phyloP scores from a whole-genome alignment of 768 basidiomycete genomes.

The Nidularia pulvinata region DNA sequence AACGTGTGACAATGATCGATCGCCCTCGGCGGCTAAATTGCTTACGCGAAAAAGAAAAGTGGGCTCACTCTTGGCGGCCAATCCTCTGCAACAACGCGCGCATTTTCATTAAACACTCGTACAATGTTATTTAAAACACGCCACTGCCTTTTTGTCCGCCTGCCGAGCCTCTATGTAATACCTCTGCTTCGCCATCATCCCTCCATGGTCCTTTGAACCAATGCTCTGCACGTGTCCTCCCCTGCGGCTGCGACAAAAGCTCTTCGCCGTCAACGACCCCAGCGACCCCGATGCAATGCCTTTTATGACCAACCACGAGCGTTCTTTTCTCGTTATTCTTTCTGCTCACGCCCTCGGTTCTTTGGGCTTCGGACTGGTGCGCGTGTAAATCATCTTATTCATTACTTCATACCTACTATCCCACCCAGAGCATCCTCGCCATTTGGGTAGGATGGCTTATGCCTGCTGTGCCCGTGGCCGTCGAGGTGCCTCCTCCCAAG shows the following conservation, averaged over 20 bases:
- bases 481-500: not conserved
- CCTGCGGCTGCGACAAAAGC: not conserved
- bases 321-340: conserved; percentile 25
- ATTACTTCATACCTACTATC: conserved; percentile 4
- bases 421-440: conserved; percentile 37
- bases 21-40: not conserved
- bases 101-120: conserved; percentile 5
- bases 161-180: too few relatives aligned
- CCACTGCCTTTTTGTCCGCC: conserved; percentile 8
- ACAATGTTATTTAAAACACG: conserved; percentile 15
- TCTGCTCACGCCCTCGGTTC: conserved; percentile 29
- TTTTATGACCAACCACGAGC: conserved; percentile 2
- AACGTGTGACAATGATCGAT: not conserved
- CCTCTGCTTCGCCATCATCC: too few relatives aligned
- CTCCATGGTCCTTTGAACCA: not conserved
- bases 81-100: not conserved
- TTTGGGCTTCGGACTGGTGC: conserved; percentile 37
- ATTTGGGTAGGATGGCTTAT: conserved; percentile 41
- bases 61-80: conserved; percentile 27
- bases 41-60: conserved; percentile 35
- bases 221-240: not conserved
- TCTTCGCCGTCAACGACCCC: conserved; percentile 3
- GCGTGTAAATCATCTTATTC: conserved; percentile 6
- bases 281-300: conserved; percentile 4
- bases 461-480: conserved; percentile 12